Base-by-base conservation (phyloP, 768 basidiomycete species). In the Naganishia randhawae region DNA sequence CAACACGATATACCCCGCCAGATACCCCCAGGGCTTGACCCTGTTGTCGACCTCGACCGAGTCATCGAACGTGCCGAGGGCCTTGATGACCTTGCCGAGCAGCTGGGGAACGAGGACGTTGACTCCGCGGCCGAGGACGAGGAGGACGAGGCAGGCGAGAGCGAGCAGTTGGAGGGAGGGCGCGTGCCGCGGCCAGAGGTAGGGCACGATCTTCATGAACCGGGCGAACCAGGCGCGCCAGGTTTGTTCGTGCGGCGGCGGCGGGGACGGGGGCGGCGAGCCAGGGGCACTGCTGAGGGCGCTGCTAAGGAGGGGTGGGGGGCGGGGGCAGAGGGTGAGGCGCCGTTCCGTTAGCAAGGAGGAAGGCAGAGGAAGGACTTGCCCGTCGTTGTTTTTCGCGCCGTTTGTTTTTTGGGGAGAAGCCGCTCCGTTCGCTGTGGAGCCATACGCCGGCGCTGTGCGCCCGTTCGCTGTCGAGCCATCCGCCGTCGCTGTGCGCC, bases 121-220 rank as follows among this genome's bases (percentile, higher is more conserved):
- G 69, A 94, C 84, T n/a, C 88, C 79, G 33, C 94, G 89, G 35
- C 88, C 89, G 42, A 90, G 69, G 29, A 89, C 71, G 48, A 97
- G 82, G 65, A 94, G 82, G 35, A 87, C 27, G 41, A 91, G 81
- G 76, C 92, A 92, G 8, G 89, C 63, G 10, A 83, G 85, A 6
- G 88, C 89, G 65, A 89, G 80, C 48, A 88, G 74, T 78, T 93
- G 91, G 4, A 95, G 83, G 67, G 83, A 83, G 35, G 77, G 75
- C 69, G 82, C 85, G 71, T 86, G 88, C 37, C 84, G 83, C 6
- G 92, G 92, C 91, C 92, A 95, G 10, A 95, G 85, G 80, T 89
- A 89, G 1, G 92, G 92, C 16, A 84, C 79, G 48, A 95, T 82
- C 53, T 85, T 85, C 54, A 82, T 81, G 67, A 94, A 81, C 50